Evolutionary conservation across 257 asterid species (phyloP).

Genomic region (Solanum verrucosum): DNA sequence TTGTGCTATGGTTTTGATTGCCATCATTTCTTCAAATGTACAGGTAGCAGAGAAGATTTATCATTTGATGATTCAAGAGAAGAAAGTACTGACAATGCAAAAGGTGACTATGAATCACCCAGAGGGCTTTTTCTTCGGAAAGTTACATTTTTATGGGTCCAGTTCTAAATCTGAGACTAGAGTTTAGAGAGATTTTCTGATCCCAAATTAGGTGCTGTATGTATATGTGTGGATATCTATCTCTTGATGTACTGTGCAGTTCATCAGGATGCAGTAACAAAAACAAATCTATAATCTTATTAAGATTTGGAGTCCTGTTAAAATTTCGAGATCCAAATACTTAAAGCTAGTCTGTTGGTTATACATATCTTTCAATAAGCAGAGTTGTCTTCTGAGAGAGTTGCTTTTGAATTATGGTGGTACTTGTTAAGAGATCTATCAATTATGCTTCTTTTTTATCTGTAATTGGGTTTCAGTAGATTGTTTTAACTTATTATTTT

Average conservation of each 20-base stretch:
- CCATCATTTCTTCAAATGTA: not conserved
- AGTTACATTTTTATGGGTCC: constrained; percentile 19
- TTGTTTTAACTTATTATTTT: not conserved
- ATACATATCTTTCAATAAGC: not conserved
- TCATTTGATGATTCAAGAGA: constrained; percentile 49
- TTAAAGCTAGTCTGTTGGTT: not conserved
- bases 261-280: not conserved
- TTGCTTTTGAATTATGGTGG: not conserved
- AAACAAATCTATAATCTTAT: not conserved
- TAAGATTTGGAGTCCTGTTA: not conserved
- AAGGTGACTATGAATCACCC: constrained; percentile 26
- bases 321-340: not conserved
- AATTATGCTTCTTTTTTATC: not conserved
- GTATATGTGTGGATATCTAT: constrained; percentile 8
- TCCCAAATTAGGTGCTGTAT: constrained; percentile 34
- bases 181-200: constrained; percentile 31
- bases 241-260: not conserved
- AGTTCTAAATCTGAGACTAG: constrained; percentile 26
- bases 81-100: constrained; percentile 23
- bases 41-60: constrained; percentile 71
- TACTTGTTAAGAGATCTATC: not conserved
- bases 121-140: constrained; percentile 25
- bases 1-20: not conserved
- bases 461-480: not conserved
- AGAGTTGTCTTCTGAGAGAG: not conserved